Percentiles rank a stretch among this genome's conserved stretches.
These are phyloP conservation scores for Phoma sp. DNA, from an alignment of 2,329 filamentous ascomycete species.

Conservation along the genomic window DNA sequence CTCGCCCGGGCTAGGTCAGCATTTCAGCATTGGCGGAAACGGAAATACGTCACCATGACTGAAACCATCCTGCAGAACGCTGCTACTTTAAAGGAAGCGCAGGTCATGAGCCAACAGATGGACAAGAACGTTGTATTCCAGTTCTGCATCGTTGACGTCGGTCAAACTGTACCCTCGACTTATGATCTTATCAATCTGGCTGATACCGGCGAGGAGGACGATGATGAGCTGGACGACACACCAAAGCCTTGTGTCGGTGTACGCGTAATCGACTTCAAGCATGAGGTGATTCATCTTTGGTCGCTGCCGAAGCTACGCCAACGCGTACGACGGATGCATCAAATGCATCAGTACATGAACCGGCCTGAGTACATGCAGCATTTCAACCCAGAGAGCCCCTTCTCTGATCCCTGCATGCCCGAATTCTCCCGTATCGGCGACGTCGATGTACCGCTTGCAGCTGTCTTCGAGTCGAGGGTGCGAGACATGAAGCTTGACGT, in stretches of 20 bases:
- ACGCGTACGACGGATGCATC: slow-evolving; percentile 88
- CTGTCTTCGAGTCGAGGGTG: slow-evolving; percentile 92
- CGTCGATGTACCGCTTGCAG: slow-evolving; percentile 86
- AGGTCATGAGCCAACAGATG: slow-evolving; percentile 97
- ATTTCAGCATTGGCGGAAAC: slow-evolving; percentile 77
- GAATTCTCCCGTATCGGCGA: slow-evolving; percentile 93
- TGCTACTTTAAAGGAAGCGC: slow-evolving; percentile 87
- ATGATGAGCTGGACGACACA: slow-evolving; percentile 78
- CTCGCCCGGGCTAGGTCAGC: slow-evolving; percentile 71
- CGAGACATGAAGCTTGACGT: slow-evolving; percentile 94
- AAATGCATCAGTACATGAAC: slow-evolving; percentile 95
- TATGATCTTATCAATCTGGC: slow-evolving; percentile 97
- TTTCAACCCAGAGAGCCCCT: slow-evolving; percentile 90
- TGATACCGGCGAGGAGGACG: slow-evolving; percentile 85
- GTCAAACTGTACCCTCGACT: slow-evolving; percentile 87
- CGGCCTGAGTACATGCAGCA: slow-evolving; percentile 94
- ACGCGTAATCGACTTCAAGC: slow-evolving; percentile 88
- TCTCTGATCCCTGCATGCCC: slow-evolving; percentile 88
- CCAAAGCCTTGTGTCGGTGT: slow-evolving; percentile 90
- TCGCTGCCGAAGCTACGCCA: slow-evolving; percentile 90
- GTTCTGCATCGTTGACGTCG: slow-evolving; percentile 87
- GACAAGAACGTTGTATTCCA: slow-evolving; percentile 93
- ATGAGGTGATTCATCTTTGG: slow-evolving; percentile 88
- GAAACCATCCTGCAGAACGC: slow-evolving; percentile 90
- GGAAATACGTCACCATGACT: slow-evolving; percentile 91